Base-by-base conservation (phyloP, 441 rosid genomes). In the Eruca vesicaria region DNA sequence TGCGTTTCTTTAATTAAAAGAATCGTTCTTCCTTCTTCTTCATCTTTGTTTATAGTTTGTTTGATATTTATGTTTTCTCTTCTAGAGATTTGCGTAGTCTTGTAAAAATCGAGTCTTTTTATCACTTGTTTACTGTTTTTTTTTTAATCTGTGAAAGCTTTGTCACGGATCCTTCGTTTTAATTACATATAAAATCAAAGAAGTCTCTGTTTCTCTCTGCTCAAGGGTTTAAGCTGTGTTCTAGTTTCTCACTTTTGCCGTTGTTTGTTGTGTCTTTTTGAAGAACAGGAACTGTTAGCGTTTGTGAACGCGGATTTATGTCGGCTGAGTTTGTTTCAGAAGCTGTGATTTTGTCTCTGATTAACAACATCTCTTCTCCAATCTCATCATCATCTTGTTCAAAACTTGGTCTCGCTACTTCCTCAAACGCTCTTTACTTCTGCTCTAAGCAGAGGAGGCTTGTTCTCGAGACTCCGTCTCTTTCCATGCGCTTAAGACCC, bases 401-500 rank as follows among this genome's bases (percentile, higher is more conserved):
- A 66, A 76, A 69, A 19, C 38, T 70, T 80, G 68, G 65, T 84
- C 63, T 59, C 9, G 29, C 55, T 59, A 31, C 45, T 68, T 28
- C 2, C 4, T 62, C 79, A 52, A 84, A 66, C 68, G 75, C 80
- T 78, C 85, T 84, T 79, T 83, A 90, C 91, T 90, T 94, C 94
- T 86, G 81, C 79, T 55, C 26, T 23, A 74, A 79, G 91, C 92
- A 86, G 94, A 78, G 29, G 29, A 26, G 94, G 61, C 74, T 80
- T 71, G 75, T 79, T 77, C 97, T 84, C 61, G 80, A 78, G 76
- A 74, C 56, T 59, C 78, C 84, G 23, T 63, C 86, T 68, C 79
- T 80, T 90, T 96, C 99, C 90, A 96, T 91, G 99, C 93, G 89
- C 86, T 90, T 93, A 91, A 88, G 93, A 32, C 83, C 90, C 50